These are phyloP conservation scores for Carex pumila DNA, from an alignment of 176 grass and related monocot species.

Conservation along the genomic window DNA sequence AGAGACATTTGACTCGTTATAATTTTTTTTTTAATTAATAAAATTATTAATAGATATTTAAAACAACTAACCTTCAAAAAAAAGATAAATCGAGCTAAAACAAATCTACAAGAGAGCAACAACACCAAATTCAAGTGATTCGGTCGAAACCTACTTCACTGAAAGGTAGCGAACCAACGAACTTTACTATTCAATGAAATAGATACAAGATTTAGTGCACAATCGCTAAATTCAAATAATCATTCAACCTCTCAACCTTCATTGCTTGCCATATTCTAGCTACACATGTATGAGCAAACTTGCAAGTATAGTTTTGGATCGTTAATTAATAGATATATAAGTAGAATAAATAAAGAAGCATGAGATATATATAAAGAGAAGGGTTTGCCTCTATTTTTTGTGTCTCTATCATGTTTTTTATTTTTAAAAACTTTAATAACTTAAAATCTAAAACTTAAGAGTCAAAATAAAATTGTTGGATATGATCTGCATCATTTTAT, in stretches of 20 bases:
- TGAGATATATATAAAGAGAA: background rate
- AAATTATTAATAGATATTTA: too few species aligned
- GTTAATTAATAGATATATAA: background rate
- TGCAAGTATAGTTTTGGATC: background rate
- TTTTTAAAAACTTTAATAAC: too few species aligned
- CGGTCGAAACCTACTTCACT: background rate
- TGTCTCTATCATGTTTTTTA: too few species aligned
- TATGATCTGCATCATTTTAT: too few species aligned
- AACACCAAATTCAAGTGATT: background rate
- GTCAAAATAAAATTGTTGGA: too few species aligned
- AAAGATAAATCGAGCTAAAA: background rate
- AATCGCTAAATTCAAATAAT: background rate
- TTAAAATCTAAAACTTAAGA: too few species aligned
- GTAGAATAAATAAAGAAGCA: background rate
- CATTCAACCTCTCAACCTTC: background rate
- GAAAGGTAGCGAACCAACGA: background rate
- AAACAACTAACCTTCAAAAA: too few species aligned
- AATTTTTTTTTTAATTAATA: too few species aligned
- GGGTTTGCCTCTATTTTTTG: too few species aligned
- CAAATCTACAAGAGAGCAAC: background rate
- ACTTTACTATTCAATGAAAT: background rate
- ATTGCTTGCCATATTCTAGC: background rate
- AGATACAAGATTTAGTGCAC: background rate
- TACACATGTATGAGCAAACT: background rate
- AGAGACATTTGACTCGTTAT: too few species aligned